Conservation (phyloP, 805 yeast genomes). For the Spencermartinsiella europaea region DNA sequence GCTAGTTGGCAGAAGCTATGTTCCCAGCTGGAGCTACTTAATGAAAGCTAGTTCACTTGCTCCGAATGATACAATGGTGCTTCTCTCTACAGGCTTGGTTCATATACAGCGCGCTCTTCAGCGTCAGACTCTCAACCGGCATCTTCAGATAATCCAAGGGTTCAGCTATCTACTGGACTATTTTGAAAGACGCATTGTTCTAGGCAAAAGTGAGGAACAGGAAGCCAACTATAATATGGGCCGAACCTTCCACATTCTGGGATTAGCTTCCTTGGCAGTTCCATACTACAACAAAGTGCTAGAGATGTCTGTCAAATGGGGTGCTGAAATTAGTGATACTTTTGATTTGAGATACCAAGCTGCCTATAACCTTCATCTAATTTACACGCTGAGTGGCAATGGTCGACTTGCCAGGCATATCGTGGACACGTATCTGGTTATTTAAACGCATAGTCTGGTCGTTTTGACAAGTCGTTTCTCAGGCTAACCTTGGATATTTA, state of each 20-base stretch:
- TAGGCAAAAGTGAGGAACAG: slow-evolving; percentile 47
- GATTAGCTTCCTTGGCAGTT: slow-evolving; percentile 68
- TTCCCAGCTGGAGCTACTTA: slow-evolving; percentile 75
- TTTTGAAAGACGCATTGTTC: slow-evolving; percentile 41
- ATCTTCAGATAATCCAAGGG: slow-evolving; percentile 83
- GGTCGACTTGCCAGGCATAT: slow-evolving; percentile 54
- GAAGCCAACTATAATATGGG: slow-evolving; percentile 84
- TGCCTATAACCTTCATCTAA: slow-evolving; percentile 75
- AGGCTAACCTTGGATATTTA: too few species aligned
- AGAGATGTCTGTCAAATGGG: slow-evolving; percentile 19
- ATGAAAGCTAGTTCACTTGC: slow-evolving; percentile 62
- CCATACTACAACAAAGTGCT: slow-evolving; percentile 69
- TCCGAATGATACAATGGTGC: slow-evolving; percentile 72
- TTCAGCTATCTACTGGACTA: slow-evolving; percentile 74
- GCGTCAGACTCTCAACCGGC: slow-evolving; percentile 78
- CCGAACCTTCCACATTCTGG: slow-evolving; percentile 76
- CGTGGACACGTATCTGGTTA: slow-evolving; percentile 58
- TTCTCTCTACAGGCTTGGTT: slow-evolving; percentile 68
- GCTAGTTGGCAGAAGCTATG: slow-evolving; percentile 75
- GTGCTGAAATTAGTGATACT: slow-evolving; percentile 37
- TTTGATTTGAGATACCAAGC: slow-evolving; percentile 69
- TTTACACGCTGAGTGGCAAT: slow-evolving; percentile 75
- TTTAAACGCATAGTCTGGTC: too few species aligned
- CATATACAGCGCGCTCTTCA: slow-evolving; percentile 91
- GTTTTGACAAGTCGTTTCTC: too few species aligned